A percentile compares a stretch with the other conserved stretches of the same genome.
Conservation (phyloP, 176 grass and related monocot genomes). For the Oryza longistaminata region DNA sequence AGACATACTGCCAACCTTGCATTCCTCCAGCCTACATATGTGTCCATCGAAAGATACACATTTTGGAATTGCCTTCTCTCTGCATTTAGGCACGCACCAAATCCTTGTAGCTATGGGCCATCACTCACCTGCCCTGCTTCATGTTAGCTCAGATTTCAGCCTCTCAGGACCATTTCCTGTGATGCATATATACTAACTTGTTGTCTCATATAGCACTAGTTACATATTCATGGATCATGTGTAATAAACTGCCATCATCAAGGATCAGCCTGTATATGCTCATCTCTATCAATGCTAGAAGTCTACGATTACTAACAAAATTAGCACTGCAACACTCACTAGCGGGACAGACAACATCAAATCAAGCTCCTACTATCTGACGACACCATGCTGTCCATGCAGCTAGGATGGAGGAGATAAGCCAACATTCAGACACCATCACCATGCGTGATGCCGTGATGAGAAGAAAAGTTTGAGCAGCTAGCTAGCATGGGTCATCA, state of each 20-base stretch:
- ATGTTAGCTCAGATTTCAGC: conserved; percentile 16
- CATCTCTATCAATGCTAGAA: not conserved
- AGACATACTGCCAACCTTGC: not conserved
- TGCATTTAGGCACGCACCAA: not conserved
- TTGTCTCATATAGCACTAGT: not conserved
- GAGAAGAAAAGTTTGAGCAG: conserved; percentile 13
- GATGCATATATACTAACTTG: not conserved
- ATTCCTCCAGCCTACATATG: conserved; percentile 14
- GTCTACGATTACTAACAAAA: no score
- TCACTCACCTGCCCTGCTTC: not conserved
- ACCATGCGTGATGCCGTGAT: conserved; percentile 5
- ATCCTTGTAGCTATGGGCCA: conserved; percentile 27
- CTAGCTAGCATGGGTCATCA: conserved; percentile 19
- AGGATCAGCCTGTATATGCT: not conserved
- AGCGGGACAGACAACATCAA: conserved; percentile 11
- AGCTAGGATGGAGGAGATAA: not conserved
- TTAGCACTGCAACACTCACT: not conserved
- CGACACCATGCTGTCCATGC: not conserved
- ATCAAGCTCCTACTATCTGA: not conserved
- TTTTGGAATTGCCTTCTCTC: conserved; percentile 34
- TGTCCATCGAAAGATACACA: conserved; percentile 19
- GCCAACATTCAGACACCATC: conserved; percentile 14
- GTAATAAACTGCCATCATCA: not conserved
- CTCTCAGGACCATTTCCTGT: not conserved
- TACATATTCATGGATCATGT: not conserved